Conservation (phyloP, 768 basidiomycete genomes). For the Leccinum barrowsii region DNA sequence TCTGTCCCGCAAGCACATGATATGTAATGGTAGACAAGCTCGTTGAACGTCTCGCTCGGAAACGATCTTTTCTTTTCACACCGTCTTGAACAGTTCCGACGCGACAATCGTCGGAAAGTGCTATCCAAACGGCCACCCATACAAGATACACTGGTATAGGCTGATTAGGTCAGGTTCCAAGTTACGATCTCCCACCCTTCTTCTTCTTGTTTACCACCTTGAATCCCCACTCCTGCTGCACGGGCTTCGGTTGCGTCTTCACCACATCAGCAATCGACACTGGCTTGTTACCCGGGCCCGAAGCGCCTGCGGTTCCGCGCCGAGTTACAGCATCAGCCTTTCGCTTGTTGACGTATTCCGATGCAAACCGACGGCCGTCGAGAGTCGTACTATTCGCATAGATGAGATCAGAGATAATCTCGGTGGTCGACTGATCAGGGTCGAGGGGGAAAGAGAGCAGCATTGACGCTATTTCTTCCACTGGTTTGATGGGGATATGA, state of each 20-base stretch:
- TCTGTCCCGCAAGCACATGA: background rate
- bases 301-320: slow-evolving; percentile 42
- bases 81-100: background rate
- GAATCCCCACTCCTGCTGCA: slow-evolving; percentile 81
- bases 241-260: slow-evolving; percentile 77
- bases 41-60: background rate
- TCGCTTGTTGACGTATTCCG: slow-evolving; percentile 84
- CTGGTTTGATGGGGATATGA: slow-evolving; percentile 40
- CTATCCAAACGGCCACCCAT: slow-evolving; percentile 24
- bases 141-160: slow-evolving; percentile 9
- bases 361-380: slow-evolving; percentile 91
- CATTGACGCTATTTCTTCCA: slow-evolving; percentile 97
- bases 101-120: slow-evolving; percentile 5
- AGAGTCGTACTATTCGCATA: slow-evolving; percentile 94
- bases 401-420: slow-evolving; percentile 93
- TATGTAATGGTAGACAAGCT: background rate
- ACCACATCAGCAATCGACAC: slow-evolving; percentile 87
- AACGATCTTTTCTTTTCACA: background rate
- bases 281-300: slow-evolving; percentile 40
- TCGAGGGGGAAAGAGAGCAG: slow-evolving; percentile 91
- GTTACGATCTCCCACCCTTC: slow-evolving; percentile 63
- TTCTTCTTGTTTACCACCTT: slow-evolving; percentile 97
- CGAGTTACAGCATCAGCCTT: slow-evolving; percentile 71
- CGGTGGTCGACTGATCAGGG: slow-evolving; percentile 73
- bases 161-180: background rate